Base-by-base conservation (phyloP, 2,329 filamentous ascomycete species). In the Sporothrix luriei region DNA sequence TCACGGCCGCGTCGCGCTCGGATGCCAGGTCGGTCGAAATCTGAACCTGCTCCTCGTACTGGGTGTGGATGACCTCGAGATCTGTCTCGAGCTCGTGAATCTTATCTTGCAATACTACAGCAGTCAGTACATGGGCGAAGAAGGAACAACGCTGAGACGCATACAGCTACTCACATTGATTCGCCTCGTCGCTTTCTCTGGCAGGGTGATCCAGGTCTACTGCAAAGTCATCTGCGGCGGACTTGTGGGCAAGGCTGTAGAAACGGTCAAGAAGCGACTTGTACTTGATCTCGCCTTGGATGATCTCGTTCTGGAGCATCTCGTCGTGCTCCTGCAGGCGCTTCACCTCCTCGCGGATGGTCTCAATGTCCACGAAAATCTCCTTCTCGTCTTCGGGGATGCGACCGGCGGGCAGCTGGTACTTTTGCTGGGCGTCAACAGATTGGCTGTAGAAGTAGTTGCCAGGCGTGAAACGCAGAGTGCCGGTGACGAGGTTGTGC, bases 351-450 rank as follows among this genome's bases (percentile, higher is more conserved):
- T 79, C 66, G 73, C 77, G 67, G 75, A 78, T 66, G 73, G 78
- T 69, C 71, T 80, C 69, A 75, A 80, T 70, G 76, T 79, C 72
- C 75, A 80, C 72, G 69, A 74, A 73, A 19, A 74, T 74, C 64
- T 74, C 70, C 59, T 70, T 70, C 55, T 74, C 74, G 68, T 75
- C 73, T 0, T 71, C 69, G 0, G 74, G 72, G 3, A 73, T 2
- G 0, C 43, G 68, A 1, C 69, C 73, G 0, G 72, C 46, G 24
- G 71, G 72, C 52, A 73, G 68, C 61, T 69, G 65, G 51, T 71
- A 61, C 46, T 68, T 66, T 14, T 49, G 68, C 69, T 71, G 71
- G 0, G 57, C 51, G 3, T 66, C 62, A 2, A 21, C 57, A 1
- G 68, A 46, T 13, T 33, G 51, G 19, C 68, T 70, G 43, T 73